These are phyloP conservation scores for Alternaria gaisen DNA, from an alignment of 2,329 filamentous ascomycete genomes.

Conservation along the genomic window DNA sequence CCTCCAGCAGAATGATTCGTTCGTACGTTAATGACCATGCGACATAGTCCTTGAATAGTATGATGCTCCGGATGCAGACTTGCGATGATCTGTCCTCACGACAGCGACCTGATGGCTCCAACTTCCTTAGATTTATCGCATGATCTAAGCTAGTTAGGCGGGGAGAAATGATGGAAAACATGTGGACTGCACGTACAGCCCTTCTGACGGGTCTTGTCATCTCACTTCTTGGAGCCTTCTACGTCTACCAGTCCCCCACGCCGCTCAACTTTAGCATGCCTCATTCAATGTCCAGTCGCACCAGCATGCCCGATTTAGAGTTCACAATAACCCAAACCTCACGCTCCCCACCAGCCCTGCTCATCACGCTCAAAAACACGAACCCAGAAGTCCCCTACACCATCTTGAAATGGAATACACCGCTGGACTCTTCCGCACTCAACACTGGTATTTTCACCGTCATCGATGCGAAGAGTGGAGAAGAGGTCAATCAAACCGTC, in stretches of 20 bases:
- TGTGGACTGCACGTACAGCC: slow-evolving; percentile 40
- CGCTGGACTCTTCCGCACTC: slow-evolving; percentile 50
- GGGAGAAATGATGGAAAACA: slow-evolving; percentile 25
- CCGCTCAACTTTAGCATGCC: slow-evolving; percentile 37
- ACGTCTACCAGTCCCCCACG: slow-evolving; percentile 36
- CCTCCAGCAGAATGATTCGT: slow-evolving; percentile 10
- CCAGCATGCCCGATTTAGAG: slow-evolving; percentile 38
- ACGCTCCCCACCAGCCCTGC: slow-evolving; percentile 42
- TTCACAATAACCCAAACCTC: slow-evolving; percentile 43
- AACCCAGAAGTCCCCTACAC: slow-evolving; percentile 46
- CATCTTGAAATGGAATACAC: slow-evolving; percentile 53
- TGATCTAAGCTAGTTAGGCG: not conserved
- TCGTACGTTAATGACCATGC: not conserved
- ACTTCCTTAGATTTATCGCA: not conserved
- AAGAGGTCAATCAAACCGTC: slow-evolving; percentile 39
- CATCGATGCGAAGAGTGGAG: slow-evolving; percentile 34
- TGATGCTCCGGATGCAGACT: not conserved
- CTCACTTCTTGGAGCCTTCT: slow-evolving; percentile 41
- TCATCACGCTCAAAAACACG: slow-evolving; percentile 50
- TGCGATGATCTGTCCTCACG: not conserved
- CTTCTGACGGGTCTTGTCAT: slow-evolving; percentile 37
- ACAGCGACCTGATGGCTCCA: not conserved
- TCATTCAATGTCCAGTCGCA: slow-evolving; percentile 5
- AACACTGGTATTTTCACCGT: slow-evolving; percentile 52
- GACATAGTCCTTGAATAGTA: not conserved